phyloP scores from a whole-genome alignment of 1,284 basidiomycete species.

The Ceratobasidium sp. region DNA sequence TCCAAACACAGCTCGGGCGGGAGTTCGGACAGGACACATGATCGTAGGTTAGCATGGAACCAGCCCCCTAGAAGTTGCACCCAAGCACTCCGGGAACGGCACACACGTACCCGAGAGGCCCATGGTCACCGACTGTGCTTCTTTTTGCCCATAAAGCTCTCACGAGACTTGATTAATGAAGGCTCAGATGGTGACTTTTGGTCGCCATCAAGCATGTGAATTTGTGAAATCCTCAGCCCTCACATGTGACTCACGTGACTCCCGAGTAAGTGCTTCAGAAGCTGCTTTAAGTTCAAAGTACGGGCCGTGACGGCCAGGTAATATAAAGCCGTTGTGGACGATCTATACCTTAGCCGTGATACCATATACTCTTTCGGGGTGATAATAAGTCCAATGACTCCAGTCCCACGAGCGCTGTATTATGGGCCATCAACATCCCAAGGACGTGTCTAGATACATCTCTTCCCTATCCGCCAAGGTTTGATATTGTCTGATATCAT shows the following conservation, averaged over 20 bases:
- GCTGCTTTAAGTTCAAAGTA: too few species aligned
- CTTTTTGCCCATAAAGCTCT: neutral
- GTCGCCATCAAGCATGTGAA: neutral
- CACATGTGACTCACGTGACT: conserved; percentile 6
- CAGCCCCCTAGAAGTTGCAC: neutral
- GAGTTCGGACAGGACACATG: neutral
- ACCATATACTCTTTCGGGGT: too few species aligned
- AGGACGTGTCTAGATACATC: too few species aligned
- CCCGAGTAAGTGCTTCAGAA: too few species aligned
- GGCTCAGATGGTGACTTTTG: neutral
- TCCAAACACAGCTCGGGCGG: neutral
- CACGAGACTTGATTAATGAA: conserved; percentile 4
- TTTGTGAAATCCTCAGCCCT: neutral
- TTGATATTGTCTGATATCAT: too few species aligned
- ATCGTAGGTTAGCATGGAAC: neutral
- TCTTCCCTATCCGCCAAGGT: too few species aligned
- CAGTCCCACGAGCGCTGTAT: too few species aligned
- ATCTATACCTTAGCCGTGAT: too few species aligned
- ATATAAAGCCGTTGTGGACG: too few species aligned
- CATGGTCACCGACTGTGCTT: neutral
- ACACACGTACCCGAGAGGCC: neutral
- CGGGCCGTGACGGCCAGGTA: too few species aligned
- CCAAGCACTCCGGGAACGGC: conserved; percentile 21
- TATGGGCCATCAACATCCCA: too few species aligned
- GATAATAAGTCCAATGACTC: too few species aligned